Conservation (phyloP, 371 early-diverging fungal genomes). For the Mortierella sp. region DNA sequence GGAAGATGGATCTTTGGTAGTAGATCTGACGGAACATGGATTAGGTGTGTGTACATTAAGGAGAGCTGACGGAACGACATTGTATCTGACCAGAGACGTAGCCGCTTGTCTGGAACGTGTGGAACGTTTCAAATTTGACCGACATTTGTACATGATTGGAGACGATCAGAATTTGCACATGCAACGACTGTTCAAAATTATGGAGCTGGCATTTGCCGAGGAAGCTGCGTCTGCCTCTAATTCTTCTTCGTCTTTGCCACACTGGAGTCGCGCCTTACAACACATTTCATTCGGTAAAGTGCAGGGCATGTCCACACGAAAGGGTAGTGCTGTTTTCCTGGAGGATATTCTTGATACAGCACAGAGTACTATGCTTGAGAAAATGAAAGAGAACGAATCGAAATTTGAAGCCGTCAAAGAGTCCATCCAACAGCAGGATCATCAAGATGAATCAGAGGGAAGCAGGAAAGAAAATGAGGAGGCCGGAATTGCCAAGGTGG, state of each 20-base stretch:
- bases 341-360: slow-evolving; percentile 95
- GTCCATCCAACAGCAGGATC: slow-evolving; percentile 14
- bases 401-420: slow-evolving; percentile 63
- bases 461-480: slow-evolving; percentile 4
- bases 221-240: slow-evolving; percentile 48
- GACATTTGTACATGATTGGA: slow-evolving; percentile 94
- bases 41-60: slow-evolving; percentile 83
- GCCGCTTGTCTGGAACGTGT: slow-evolving; percentile 91
- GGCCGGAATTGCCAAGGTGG: slow-evolving; percentile 72
- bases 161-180: slow-evolving; percentile 93
- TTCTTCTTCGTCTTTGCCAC: slow-evolving; percentile 18
- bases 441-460: slow-evolving; percentile 8
- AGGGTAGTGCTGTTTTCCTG: slow-evolving; percentile 96
- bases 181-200: slow-evolving; percentile 92
- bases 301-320: slow-evolving; percentile 96
- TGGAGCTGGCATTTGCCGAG: slow-evolving; percentile 68
- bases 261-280: slow-evolving; percentile 76
- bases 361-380: slow-evolving; percentile 86
- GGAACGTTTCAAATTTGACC: slow-evolving; percentile 81
- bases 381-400: slow-evolving; percentile 83
- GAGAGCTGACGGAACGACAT: slow-evolving; percentile 93
- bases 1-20: slow-evolving; percentile 74
- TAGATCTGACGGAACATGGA: slow-evolving; percentile 81
- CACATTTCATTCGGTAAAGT: slow-evolving; percentile 97
- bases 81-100: slow-evolving; percentile 97